These are phyloP conservation scores for Colletotrichum liaoningense DNA, from an alignment of 2,329 filamentous ascomycete species.

Conservation along the genomic window DNA sequence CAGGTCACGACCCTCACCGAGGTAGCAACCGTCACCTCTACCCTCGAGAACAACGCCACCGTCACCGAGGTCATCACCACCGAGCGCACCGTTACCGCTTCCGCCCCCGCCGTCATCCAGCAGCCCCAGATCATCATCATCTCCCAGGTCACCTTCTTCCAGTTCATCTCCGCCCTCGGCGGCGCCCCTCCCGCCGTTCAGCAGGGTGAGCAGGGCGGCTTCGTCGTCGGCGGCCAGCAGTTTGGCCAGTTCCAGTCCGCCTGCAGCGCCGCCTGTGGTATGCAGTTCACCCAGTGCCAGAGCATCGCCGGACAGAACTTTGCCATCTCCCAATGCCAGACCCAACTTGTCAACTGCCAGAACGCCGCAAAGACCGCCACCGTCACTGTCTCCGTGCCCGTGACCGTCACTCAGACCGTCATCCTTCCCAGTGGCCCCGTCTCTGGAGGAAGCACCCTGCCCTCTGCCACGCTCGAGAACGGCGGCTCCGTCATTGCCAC, in stretches of 20 bases:
- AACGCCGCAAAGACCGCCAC: conserved; percentile 35
- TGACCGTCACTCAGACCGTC: conserved; percentile 36
- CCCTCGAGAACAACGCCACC: conserved; percentile 25
- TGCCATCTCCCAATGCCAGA: conserved; percentile 37
- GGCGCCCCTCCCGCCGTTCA: conserved; percentile 31
- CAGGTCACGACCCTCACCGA: conserved; percentile 27
- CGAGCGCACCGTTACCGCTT: conserved; percentile 28
- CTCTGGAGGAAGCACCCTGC: conserved; percentile 11
- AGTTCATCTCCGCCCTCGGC: conserved; percentile 36
- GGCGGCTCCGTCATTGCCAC: conserved; percentile 34
- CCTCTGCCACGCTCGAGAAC: conserved; percentile 19
- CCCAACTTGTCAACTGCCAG: conserved; percentile 35
- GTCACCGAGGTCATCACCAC: conserved; percentile 34
- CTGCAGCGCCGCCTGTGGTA: conserved; percentile 34
- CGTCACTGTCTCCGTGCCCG: conserved; percentile 34
- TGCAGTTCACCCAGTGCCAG: conserved; percentile 36
- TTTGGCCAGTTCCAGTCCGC: conserved; percentile 36
- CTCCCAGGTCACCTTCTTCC: conserved; percentile 36
- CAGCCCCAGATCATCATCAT: conserved; percentile 36
- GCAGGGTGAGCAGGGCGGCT: conserved; percentile 33
- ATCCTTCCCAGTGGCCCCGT: conserved; percentile 28
- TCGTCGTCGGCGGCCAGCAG: conserved; percentile 34
- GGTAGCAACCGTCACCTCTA: conserved; percentile 22
- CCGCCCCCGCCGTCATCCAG: conserved; percentile 24
- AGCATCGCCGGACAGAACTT: conserved; percentile 34